Evolutionary conservation across 148 eudicot genomes (phyloP), one percentile per base, ranked within the genome.

Genomic region (Cornus controversa): DNA sequence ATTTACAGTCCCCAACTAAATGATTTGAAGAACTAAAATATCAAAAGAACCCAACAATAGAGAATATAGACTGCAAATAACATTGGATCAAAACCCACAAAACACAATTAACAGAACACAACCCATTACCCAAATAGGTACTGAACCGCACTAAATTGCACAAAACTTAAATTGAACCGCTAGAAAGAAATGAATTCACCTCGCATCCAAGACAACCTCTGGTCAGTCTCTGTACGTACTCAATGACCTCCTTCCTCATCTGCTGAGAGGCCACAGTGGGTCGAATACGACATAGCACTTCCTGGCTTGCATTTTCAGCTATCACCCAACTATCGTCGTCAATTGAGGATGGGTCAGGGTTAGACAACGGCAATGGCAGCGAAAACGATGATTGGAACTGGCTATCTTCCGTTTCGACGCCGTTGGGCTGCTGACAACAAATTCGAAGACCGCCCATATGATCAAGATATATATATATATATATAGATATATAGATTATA

Each of bases 181-280:
- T 23, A 6, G 47, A 60, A 25, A 22, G 64, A 22, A 53, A 72
- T 64, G 14, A 8, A 15, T 75, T 57, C 57, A 88, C 90, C 90
- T 88, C 82, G 45, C 78, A 83, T 28, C 79, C 70, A 73, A 88
- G 69, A 28, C 74, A 77, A 20, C 26, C 34, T 34, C 75, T 67
- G 36, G 84, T 37, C 66, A 88, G 89, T 6, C 78, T 74, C 80
- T 84, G 87, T 29, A 88, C 65, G 62, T 84, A 82, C 45, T 84
- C 88, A 73, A 86, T 82, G 26, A 88, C 81, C 68, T 78, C 84
- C 67, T 73, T 78, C 71, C 91, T 84, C 80, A 76, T 84, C 78
- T 86, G 84, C 73, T 86, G 84, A 14, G 91, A 75, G 75, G 80
- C 84, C 54, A 75, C 57, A 36, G 87, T 88, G 10, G 89, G 89